Conservation (phyloP, 1,284 basidiomycete genomes). For the Trichosporon sp. region DNA sequence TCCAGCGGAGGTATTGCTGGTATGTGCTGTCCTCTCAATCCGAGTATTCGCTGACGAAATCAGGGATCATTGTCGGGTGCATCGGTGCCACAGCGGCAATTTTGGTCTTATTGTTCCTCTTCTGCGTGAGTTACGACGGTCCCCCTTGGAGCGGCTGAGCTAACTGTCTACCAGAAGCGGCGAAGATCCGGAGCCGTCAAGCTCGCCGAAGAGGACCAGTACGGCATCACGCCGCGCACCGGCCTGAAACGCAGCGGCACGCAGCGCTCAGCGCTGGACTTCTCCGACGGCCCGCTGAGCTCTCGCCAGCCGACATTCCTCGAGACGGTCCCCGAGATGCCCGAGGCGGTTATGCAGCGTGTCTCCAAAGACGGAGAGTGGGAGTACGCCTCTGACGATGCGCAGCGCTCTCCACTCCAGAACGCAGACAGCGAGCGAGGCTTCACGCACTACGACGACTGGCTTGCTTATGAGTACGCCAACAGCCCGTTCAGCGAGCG, state of each 20-base stretch:
- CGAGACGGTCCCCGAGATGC: background rate
- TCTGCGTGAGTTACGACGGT: background rate
- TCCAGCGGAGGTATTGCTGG: background rate
- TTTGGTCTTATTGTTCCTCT: background rate
- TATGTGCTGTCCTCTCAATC: background rate
- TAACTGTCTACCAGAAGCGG: background rate
- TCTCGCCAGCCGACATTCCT: background rate
- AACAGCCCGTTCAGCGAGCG: background rate
- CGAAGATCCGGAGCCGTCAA: background rate
- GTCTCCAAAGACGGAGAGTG: background rate
- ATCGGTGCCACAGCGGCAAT: background rate
- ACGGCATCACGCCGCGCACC: slow-evolving; percentile 4
- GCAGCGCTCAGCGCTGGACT: slow-evolving; percentile 14
- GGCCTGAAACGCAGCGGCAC: slow-evolving; percentile 15
- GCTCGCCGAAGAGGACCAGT: slow-evolving; percentile 1
- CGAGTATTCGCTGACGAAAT: background rate
- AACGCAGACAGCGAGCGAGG: background rate
- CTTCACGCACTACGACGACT: slow-evolving; percentile 11
- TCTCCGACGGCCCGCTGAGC: slow-evolving; percentile 13
- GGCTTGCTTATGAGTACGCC: slow-evolving; percentile 8
- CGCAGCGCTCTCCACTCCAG: background rate
- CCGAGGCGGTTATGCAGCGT: background rate
- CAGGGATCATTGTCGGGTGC: slow-evolving; percentile 1
- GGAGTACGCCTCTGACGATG: slow-evolving; percentile 6
- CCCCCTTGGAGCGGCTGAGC: too few relatives aligned